Evolutionary conservation across 2,329 filamentous ascomycete species (phyloP), one percentile per base, ranked within the genome.

Genomic region (Fusarium poae): DNA sequence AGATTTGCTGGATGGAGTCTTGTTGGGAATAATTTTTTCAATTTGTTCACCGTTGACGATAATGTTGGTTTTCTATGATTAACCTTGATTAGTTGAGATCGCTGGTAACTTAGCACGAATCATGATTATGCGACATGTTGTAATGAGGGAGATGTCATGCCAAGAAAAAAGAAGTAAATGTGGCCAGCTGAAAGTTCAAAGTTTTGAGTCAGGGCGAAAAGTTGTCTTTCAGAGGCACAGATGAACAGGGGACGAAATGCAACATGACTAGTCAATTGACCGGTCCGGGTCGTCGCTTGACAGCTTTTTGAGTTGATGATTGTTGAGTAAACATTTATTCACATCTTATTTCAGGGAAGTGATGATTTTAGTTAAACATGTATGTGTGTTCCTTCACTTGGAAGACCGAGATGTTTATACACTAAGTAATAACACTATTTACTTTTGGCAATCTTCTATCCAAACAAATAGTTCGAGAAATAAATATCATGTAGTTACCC

Each of bases 371-470:
- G 10, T 11, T 6, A 4, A 6, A 10, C 11, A n/a, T n/a, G 0
- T 12, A 11, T 5, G n/a, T 6, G 2, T 10, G 3, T 6, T n/a
- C 18, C 6, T 12, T 0, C n/a, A 1, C 5, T 5, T 23, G 0
- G 11, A 25, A 25, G 4, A 23, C 1, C 3, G 6, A 3, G 2
- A 25, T 6, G 3, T 6, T 23, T 4, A 6, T 18, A 1, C 13
- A 23, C 8, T 23, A 23, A 5, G 3, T 2, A 25, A 1, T 10
- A 11, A 9, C 12, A 23, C 0, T 18, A 10, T 23, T 10, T 12
- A 10, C 9, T 18, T 23, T 18, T 5, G 15, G 16, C 25, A 11
- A 6, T n/a, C n/a, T n/a, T n/a, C n/a, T n/a, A n/a, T n/a, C n/a
- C n/a, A n/a, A n/a, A n/a, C n/a, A n/a, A n/a, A n/a, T n/a, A n/a